A percentile compares a stretch with the other conserved stretches of the same genome.
Conservation (phyloP, 306 rosid genomes). For the Vicia sativa region DNA sequence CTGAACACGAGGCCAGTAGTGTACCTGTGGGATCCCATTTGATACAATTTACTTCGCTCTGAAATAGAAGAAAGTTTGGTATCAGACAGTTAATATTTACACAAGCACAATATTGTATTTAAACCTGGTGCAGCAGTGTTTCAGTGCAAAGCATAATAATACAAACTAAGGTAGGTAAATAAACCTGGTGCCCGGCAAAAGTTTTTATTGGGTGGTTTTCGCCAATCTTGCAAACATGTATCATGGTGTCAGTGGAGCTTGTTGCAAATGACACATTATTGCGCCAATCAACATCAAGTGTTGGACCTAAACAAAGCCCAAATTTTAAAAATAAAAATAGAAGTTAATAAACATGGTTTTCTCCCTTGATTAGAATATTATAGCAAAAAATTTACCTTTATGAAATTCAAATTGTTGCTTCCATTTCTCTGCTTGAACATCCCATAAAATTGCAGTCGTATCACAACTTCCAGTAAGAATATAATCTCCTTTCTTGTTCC, state of each 20-base stretch:
- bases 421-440: slow-evolving; percentile 81
- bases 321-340: not conserved
- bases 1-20: slow-evolving; percentile 92
- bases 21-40: slow-evolving; percentile 99
- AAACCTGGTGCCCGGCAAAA: slow-evolving; percentile 89
- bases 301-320: slow-evolving; percentile 67
- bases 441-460: slow-evolving; percentile 97
- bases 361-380: slow-evolving; percentile 23
- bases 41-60: slow-evolving; percentile 97
- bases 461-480: slow-evolving; percentile 96
- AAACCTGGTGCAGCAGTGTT: not conserved
- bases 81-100: slow-evolving; percentile 31
- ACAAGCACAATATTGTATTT: slow-evolving; percentile 5
- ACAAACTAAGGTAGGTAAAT: slow-evolving; percentile 13
- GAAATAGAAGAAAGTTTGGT: slow-evolving; percentile 39
- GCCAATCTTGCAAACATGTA: slow-evolving; percentile 93
- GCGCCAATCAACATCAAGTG: slow-evolving; percentile 98
- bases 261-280: slow-evolving; percentile 87
- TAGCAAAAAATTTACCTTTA: slow-evolving; percentile 52
- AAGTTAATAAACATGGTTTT: slow-evolving; percentile 14
- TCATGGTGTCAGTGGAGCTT: slow-evolving; percentile 87
- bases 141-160: not conserved
- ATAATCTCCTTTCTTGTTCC: slow-evolving; percentile 96
- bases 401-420: slow-evolving; percentile 95
- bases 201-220: slow-evolving; percentile 76